Evolutionary conservation across 495 filamentous ascomycete species (phyloP).

Genomic region (Podospora anserina): DNA sequence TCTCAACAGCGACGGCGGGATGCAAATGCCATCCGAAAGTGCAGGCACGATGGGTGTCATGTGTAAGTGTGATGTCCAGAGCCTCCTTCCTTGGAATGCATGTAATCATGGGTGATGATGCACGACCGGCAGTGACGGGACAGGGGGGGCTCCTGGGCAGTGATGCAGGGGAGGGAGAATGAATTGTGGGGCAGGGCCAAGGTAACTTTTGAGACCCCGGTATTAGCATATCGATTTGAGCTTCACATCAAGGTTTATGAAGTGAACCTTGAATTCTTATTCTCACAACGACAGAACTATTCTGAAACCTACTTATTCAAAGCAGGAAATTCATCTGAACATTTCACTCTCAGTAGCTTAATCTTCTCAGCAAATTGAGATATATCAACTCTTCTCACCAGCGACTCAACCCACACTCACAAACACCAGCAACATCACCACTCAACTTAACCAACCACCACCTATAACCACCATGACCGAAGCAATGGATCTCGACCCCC

Average conservation of each 20-base stretch:
- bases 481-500: conserved; percentile 22
- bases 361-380: too few species aligned
- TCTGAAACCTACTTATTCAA: conserved; percentile 54
- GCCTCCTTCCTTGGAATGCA: neutral
- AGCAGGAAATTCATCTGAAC: conserved; percentile 35
- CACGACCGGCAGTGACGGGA: neutral
- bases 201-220: neutral
- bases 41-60: neutral
- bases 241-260: neutral
- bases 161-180: neutral
- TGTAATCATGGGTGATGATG: neutral
- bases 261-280: neutral
- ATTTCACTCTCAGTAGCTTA: too few species aligned
- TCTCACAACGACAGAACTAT: neutral
- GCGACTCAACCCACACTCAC: too few species aligned
- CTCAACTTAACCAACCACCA: conserved; percentile 3
- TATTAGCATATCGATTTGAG: neutral
- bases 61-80: neutral
- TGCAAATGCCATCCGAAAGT: neutral
- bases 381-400: too few species aligned
- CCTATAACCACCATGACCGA: neutral
- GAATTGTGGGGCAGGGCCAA: neutral
- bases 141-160: neutral
- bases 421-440: neutral
- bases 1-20: neutral